phyloP scores from a whole-genome alignment of 768 basidiomycete genomes.

The Chiua virens region DNA sequence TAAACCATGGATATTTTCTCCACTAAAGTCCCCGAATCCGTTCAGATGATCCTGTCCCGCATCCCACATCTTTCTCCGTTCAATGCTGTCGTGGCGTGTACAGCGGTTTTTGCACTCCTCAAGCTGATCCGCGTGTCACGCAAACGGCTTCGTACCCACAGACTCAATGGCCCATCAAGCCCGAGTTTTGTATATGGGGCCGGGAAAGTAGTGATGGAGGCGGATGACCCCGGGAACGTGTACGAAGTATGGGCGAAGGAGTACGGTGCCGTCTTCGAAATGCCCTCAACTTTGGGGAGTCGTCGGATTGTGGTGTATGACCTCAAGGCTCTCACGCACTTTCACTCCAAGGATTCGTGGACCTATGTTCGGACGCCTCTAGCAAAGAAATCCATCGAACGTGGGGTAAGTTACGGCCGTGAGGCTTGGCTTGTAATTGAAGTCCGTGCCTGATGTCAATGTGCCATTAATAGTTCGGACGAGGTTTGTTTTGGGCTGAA shows the following conservation, averaged over 20 bases:
- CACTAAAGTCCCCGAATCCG: background rate
- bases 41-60: background rate
- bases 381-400: conserved; percentile 35
- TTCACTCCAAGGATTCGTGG: conserved; percentile 7
- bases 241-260: conserved; percentile 22
- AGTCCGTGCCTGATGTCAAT: background rate
- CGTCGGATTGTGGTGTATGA: conserved; percentile 32
- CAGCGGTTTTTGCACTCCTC: conserved; percentile 5
- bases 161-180: conserved; percentile 17
- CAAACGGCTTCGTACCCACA: conserved; percentile 12
- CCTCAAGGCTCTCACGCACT: conserved; percentile 33
- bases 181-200: conserved; percentile 17
- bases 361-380: conserved; percentile 43
- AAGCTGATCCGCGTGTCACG: conserved; percentile 7
- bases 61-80: background rate
- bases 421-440: too few species aligned
- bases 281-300: conserved; percentile 12
- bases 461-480: conserved; percentile 21
- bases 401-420: background rate
- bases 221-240: conserved; percentile 4
- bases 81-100: background rate
- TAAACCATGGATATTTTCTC: background rate
- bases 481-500: conserved; percentile 31
- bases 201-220: conserved; percentile 1
- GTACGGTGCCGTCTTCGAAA: conserved; percentile 14